These are phyloP conservation scores for Elsinoe fawcettii DNA, from an alignment of 2,329 filamentous ascomycete species.

Conservation along the genomic window DNA sequence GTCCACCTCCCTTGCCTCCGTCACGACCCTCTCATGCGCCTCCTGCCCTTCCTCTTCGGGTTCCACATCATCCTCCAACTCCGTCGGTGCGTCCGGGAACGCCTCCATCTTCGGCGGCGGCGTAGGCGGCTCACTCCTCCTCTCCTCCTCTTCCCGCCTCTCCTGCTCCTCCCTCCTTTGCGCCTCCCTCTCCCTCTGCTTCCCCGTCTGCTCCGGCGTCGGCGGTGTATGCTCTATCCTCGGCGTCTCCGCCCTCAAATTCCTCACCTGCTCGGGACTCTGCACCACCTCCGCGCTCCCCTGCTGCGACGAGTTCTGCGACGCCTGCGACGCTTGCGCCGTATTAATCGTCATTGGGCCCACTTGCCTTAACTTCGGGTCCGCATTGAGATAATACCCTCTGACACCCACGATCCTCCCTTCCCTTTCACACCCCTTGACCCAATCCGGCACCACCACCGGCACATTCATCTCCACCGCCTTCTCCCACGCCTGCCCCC, in stretches of 20 bases:
- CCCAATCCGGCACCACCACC: conserved; percentile 92
- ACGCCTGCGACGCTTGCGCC: conserved; percentile 18
- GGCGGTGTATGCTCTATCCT: conserved; percentile 45
- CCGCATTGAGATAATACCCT: conserved; percentile 91
- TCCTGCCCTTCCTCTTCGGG: conserved; percentile 7
- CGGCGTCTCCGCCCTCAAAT: conserved; percentile 28
- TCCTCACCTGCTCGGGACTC: conserved; percentile 21
- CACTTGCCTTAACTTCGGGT: conserved; percentile 53
- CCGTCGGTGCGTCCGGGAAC: conserved; percentile 14
- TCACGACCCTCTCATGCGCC: not conserved
- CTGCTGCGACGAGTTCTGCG: conserved; percentile 18
- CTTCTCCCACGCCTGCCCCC: conserved; percentile 88
- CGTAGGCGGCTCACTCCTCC: conserved; percentile 20
- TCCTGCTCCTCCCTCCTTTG: not conserved
- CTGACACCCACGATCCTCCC: conserved; percentile 89
- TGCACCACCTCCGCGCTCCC: conserved; percentile 25
- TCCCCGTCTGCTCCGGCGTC: conserved; percentile 36
- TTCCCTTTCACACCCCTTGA: conserved; percentile 90
- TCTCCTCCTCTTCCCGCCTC: not conserved
- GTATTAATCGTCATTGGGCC: conserved; percentile 31
- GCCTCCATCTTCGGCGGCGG: conserved; percentile 25
- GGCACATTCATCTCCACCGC: conserved; percentile 97
- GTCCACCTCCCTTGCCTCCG: conserved; percentile 1
- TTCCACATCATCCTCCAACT: conserved; percentile 10
- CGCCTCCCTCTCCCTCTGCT: conserved; percentile 10